phyloP scores from a whole-genome alignment of 2,329 filamentous ascomycete species.

The Ophiocordyceps unilateralis region DNA sequence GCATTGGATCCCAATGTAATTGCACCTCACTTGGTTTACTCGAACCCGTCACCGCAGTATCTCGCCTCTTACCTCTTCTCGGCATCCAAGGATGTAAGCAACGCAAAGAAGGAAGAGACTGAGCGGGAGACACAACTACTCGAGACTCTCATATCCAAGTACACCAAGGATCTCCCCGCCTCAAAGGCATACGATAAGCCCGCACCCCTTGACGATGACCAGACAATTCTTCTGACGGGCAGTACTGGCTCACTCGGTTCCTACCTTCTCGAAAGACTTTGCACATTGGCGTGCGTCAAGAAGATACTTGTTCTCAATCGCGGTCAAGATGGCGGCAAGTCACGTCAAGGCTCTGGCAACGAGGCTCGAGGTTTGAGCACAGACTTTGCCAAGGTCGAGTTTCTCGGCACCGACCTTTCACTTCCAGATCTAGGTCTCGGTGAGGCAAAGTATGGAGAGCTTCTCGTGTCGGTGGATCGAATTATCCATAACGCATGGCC shows the following conservation, averaged over 20 bases:
- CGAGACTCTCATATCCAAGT: too few species aligned
- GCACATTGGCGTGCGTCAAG: not conserved
- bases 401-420: constrained; percentile 1
- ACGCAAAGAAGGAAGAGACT: not conserved
- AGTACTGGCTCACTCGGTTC: constrained; percentile 3
- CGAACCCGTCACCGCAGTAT: not conserved
- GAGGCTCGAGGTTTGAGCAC: not conserved
- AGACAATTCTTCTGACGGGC: constrained; percentile 2
- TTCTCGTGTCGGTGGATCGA: not conserved
- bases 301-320: constrained; percentile 3
- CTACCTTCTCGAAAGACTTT: constrained; percentile 2
- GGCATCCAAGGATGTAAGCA: not conserved
- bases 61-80: not conserved
- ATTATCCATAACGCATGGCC: constrained; percentile 4
- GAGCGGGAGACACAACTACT: too few species aligned
- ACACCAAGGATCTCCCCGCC: not conserved
- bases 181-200: not conserved
- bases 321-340: not conserved
- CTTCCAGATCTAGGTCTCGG: not conserved
- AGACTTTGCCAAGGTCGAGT: constrained; percentile 1
- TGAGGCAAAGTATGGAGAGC: not conserved
- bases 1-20: too few species aligned
- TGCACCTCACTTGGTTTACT: not conserved
- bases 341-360: constrained; percentile 1
- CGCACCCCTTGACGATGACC: too few species aligned